Evolutionary conservation across 805 yeast species (phyloP), one percentile per base, ranked within the genome.

Genomic region (Nadsonia fulvescens): DNA sequence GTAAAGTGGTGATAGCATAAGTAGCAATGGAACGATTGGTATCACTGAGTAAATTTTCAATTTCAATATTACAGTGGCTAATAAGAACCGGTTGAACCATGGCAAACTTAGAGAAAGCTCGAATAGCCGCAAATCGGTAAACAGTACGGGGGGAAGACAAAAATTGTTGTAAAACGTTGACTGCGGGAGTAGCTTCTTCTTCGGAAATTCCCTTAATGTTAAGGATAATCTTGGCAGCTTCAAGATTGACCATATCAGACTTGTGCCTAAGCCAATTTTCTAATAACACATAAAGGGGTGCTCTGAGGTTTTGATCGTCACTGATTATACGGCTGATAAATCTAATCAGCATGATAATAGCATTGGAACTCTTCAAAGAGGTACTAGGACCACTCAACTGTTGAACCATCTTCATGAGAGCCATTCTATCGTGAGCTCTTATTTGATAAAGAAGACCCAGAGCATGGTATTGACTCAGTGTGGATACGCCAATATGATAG

Each of bases 391-490:
- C 60, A 17, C 65, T 51, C 41, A 77, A 68, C 33, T 79, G 78
- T 42, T 82, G 79, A 42, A 83, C 74, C 58, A 89, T 60, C 51
- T 86, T 86, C 63, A 79, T 66, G 42, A 89, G 58, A 2, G 95
- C 93, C 86, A 89, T 81, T 40, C 76, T 73, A 47, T 89, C 98
- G 49, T 76, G 92, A 42, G 73, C 73, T 49, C 91, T 70, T 51
- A 89, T 63, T 40, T 77, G 76, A 49, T 82, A 83, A 39, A 91
- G 56, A 40, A 89, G 62, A 13, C 94, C 95, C 38, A 89, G 59
- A 3, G 98, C 95, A 51, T 89, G 96, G 54, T 86, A 89, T 58
- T 89, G 96, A 32, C 92, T 65, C 61, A 79, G 74, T 12, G 91
- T 68, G 22, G 86, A 70, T 11, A 46, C 45, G 14, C 55, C 51